Evolutionary conservation across 805 yeast genomes (phyloP).

Genomic region (Hyphopichia homilentoma): DNA sequence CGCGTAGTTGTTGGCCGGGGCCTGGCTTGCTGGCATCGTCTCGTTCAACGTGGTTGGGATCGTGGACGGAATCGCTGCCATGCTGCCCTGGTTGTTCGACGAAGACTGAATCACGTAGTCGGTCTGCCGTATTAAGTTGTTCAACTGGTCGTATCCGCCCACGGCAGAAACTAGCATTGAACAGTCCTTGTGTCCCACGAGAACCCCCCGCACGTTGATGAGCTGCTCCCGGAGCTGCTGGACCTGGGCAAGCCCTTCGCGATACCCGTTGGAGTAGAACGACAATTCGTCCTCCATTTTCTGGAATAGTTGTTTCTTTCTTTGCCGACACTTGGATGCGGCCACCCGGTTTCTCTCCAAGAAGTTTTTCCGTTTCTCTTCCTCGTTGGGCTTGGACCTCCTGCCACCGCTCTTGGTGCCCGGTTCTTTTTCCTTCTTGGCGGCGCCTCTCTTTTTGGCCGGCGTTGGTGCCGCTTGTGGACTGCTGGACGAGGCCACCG

Average conservation of each 20-base stretch:
- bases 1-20: background rate
- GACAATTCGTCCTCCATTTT: conserved; percentile 79
- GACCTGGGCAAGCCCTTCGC: conserved; percentile 57
- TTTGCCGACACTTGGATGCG: conserved; percentile 90
- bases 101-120: conserved; percentile 25
- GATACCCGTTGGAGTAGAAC: conserved; percentile 67
- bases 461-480: conserved; percentile 6
- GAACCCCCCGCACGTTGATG: conserved; percentile 41
- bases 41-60: conserved; percentile 35
- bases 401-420: too few species aligned
- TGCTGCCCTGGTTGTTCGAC: conserved; percentile 16
- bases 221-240: conserved; percentile 58
- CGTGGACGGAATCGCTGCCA: conserved; percentile 33
- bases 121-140: conserved; percentile 36
- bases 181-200: conserved; percentile 52
- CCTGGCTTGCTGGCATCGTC: background rate
- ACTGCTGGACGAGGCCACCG: background rate
- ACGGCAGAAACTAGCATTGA: conserved; percentile 35
- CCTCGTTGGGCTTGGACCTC: too few species aligned
- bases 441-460: conserved; percentile 3
- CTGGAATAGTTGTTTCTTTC: conserved; percentile 84
- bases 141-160: conserved; percentile 45
- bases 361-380: conserved; percentile 62
- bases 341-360: conserved; percentile 92
- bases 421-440: conserved; percentile 5